Base-by-base conservation (phyloP, 331 rosid species). In the Prunus yedoensis region DNA sequence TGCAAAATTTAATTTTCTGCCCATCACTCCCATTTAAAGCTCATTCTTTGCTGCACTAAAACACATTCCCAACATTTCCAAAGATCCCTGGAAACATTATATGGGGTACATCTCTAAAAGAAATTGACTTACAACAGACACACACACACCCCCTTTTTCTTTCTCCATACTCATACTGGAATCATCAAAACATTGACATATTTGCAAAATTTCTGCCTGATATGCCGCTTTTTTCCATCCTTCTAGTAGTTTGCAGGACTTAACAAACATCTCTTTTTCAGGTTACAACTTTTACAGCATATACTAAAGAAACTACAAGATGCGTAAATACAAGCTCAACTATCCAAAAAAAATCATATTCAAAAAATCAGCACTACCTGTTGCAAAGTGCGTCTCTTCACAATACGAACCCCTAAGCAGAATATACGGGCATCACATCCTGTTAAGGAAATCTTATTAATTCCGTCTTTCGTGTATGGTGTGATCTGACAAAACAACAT, bases 341-440 rank as follows among this genome's bases (percentile, higher is more conserved):
- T 60, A 52, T 63, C 62, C 53, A 70, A 59, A 32, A 32, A 67
- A 10, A 20, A 32, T 32, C 10, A 45, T 32, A 13, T 18, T 71
- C 16, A 70, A 63, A 46, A 62, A 23, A 75, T 60, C 65, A 69
- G 66, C 53, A 45, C 58, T 85, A 95, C 99, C 99, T 95, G 94
- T 71, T 86, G 89, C 87, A 92, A n/a, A 57, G 76, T 87, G 64
- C 88, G 94, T 81, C 86, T 88, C 85, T 73, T 95, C 54, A 91
- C 91, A 83, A 95, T 85, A 21, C 99, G 98, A 64, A 95, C 96
- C 73, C 99, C 99, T 57, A 95, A 79, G 78, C 99, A 95, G 82
- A 95, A 95, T 56, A 80, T 66, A 66, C 99, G 93, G 82, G 94
- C 75, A 87, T 95, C 99, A 53, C 96, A 88, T 76, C 94, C 91